Evolutionary conservation across 106 monocot species (phyloP), one percentile per base, ranked within the genome.

Genomic region (Agapanthus africanus): DNA sequence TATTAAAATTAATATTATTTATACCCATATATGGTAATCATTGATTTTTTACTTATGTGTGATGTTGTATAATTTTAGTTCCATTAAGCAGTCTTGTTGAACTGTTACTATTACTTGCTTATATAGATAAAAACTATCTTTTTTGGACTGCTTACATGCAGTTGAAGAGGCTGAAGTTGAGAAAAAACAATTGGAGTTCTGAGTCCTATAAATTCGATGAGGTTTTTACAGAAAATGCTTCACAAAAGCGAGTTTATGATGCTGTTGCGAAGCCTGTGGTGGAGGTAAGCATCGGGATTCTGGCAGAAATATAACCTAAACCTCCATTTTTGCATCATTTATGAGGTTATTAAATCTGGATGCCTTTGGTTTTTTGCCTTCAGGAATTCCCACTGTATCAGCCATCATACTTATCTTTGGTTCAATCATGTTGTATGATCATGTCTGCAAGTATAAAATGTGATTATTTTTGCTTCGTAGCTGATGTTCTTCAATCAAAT

Each of bases 161-260:
- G 91, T 66, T 79, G 75, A 91, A 82, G 68, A 84, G 72, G 40
- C 41, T 91, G 11, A 91, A 78, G 73, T 67, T 91, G 74, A 87
- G 74, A 75, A 91, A 80, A 63, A 91, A 91, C 69, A 91, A 87
- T 72, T 91, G 91, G 91, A 91, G 70, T 61, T 91, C 77, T 63
- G 91, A 84, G 60, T 79, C 74, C 49, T 91, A 84, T 62, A 87
- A 38, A 76, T 91, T 91, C 71, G 91, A 91, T 80, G 91, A 87
- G 52, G 78, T 91, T 63, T 78, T 91, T 54, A 74, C 79, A 14
- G 91, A 87, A 70, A 82, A 37, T 70, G 74, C 91, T 82, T 91
- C 91, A 59, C 91, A 91, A 76, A 87, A 57, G 68, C 84, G 87
- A 75, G 84, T 91, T 13, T 91, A 91, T 68, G 87, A 87, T 52